phyloP scores from a whole-genome alignment of 2,329 filamentous ascomycete genomes.

The Beauveria bassiana region DNA sequence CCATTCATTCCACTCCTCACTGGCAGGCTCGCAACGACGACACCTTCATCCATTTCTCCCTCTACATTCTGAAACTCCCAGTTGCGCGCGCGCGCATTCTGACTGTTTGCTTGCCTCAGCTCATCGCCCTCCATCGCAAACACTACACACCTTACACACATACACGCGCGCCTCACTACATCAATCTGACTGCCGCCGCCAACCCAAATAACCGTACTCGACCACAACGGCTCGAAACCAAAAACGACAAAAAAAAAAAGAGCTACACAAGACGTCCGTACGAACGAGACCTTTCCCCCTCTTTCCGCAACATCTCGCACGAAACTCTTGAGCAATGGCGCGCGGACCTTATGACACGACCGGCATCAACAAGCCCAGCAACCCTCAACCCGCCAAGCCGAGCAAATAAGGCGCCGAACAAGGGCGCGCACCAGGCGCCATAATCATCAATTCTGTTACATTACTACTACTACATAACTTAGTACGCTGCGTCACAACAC shows the following conservation, averaged over 20 bases:
- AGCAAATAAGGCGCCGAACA: neutral
- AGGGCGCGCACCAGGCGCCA: neutral
- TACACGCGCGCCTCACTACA: neutral
- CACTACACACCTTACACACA: neutral
- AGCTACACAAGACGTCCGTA: neutral
- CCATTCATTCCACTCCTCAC: neutral
- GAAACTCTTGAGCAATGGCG: slow-evolving; percentile 1
- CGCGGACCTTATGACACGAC: slow-evolving; percentile 13
- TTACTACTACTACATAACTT: neutral
- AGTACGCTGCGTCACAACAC: neutral
- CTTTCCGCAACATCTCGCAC: neutral
- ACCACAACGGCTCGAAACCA: neutral
- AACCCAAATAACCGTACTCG: neutral
- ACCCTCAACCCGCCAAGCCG: slow-evolving; percentile 10
- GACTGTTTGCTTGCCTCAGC: neutral
- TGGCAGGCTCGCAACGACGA: neutral
- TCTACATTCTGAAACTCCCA: neutral
- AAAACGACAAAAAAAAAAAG: neutral
- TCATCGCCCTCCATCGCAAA: neutral
- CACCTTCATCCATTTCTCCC: neutral
- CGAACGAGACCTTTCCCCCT: neutral
- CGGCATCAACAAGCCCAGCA: slow-evolving; percentile 11
- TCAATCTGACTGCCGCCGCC: neutral
- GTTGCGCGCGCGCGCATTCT: neutral
- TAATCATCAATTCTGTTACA: neutral